Conservation (phyloP, 176 grass and related monocot genomes). For the Carex myosuroides region DNA sequence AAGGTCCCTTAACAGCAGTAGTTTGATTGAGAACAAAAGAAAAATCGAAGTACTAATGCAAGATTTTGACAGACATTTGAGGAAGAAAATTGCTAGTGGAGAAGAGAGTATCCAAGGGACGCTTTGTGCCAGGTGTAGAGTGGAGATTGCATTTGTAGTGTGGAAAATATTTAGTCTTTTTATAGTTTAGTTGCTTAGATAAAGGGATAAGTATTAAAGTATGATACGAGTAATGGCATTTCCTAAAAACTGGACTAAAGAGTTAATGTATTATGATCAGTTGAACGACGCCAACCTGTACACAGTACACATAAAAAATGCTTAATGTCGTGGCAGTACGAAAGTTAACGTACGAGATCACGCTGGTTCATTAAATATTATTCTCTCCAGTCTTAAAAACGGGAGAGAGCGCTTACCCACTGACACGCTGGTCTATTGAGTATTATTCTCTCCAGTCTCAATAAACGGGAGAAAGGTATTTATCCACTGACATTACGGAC, state of each 20-base stretch:
- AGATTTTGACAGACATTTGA: neutral
- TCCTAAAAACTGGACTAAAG: neutral
- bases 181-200: neutral
- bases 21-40: neutral
- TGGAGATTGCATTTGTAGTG: neutral
- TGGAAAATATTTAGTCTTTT: neutral
- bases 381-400: neutral
- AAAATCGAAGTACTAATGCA: neutral
- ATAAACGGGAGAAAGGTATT: neutral
- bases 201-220: neutral
- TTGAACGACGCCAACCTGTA: neutral
- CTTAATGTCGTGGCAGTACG: neutral
- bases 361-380: neutral
- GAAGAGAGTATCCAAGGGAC: neutral
- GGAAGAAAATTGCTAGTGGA: neutral
- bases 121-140: neutral
- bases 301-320: neutral
- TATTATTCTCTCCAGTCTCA: neutral
- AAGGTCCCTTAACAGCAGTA: neutral
- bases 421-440: neutral
- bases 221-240: neutral
- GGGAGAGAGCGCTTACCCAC: too few species aligned
- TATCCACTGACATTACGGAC: neutral
- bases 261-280: neutral
- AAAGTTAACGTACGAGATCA: neutral